Evolutionary conservation across 148 eudicot genomes (phyloP).

Genomic region (Chenopodium quinoa): DNA sequence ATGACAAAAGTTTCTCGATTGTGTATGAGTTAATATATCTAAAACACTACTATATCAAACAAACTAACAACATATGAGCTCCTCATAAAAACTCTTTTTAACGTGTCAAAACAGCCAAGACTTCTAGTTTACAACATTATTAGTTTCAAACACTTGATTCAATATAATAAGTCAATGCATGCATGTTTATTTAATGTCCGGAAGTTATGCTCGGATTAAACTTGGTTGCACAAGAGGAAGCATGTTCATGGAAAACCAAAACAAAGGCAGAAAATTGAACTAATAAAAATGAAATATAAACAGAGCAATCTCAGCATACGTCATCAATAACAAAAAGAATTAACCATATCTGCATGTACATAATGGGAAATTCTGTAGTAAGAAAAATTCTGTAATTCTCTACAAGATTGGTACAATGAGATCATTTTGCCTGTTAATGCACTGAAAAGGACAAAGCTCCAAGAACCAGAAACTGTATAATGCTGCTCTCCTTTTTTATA

Average conservation of each 20-base stretch:
- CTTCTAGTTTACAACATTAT: background rate
- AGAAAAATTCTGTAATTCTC: conserved; percentile 3
- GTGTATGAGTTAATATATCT: too few relatives aligned
- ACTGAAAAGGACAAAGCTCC: background rate
- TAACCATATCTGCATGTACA: conserved; percentile 8
- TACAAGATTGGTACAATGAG: conserved; percentile 7
- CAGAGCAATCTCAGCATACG: conserved; percentile 1
- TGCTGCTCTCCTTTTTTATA: background rate
- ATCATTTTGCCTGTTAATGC: conserved; percentile 5
- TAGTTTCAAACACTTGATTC: too few relatives aligned
- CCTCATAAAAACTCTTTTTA: background rate
- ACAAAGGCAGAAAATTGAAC: too few relatives aligned
- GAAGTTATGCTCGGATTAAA: too few relatives aligned
- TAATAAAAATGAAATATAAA: background rate
- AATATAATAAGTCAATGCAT: background rate
- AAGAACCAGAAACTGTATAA: background rate
- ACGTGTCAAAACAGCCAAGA: background rate
- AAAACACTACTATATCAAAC: too few relatives aligned
- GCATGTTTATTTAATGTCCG: too few relatives aligned
- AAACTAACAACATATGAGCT: background rate
- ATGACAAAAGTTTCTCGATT: background rate
- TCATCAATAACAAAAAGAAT: conserved; percentile 1
- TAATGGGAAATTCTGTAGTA: background rate
- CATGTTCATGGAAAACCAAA: too few relatives aligned
- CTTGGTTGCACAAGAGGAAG: too few relatives aligned